Base-by-base conservation (phyloP, 345 rosid species). In the Euphorbia lathyris region DNA sequence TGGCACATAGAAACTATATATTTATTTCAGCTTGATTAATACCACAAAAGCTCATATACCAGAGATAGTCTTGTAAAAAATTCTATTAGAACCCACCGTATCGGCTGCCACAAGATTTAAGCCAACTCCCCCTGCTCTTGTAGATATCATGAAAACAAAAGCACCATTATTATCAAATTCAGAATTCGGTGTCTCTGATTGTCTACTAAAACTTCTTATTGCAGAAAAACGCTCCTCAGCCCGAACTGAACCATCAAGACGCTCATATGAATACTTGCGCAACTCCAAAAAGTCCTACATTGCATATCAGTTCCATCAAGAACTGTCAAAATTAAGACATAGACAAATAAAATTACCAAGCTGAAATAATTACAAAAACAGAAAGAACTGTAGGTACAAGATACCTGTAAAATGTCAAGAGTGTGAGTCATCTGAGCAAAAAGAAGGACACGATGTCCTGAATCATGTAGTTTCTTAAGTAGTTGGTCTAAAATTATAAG, bases 121-220 rank as follows among this genome's bases (percentile, higher is more conserved):
- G 74, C 98, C 97, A 74, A 90, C 90, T 80, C 98, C 97, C 40
- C 98, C 98, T 64, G 98, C 98, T 84, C 97, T 86, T 63, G 97
- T 93, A 36, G 97, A 93, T 75, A 93, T 93, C 86, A 93, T 71
- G 76, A 93, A 93, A 71, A 93, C 83, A 81, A 93, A 90, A 59
- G 93, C 85, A 82, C 72, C 68, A 76, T 77, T 79, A 72, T 76
- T 76, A 42, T 80, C 76, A 71, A 75, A 70, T 70, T 80, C 84
- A 58, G 81, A 72, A 67, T 73, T 63, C 48, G 34, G 57, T 43
- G 66, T 68, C 38, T 79, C 80, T 75, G 74, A 66, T 72, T 68
- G 80, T 25, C 51, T 58, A 67, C 95, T 88, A 74, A 93, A 93
- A 79, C 86, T 85, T 79, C 91, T 86, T 72, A 93, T 93, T 14